Conservation (phyloP, 1,284 basidiomycete species). For the Agaricales sp. region DNA sequence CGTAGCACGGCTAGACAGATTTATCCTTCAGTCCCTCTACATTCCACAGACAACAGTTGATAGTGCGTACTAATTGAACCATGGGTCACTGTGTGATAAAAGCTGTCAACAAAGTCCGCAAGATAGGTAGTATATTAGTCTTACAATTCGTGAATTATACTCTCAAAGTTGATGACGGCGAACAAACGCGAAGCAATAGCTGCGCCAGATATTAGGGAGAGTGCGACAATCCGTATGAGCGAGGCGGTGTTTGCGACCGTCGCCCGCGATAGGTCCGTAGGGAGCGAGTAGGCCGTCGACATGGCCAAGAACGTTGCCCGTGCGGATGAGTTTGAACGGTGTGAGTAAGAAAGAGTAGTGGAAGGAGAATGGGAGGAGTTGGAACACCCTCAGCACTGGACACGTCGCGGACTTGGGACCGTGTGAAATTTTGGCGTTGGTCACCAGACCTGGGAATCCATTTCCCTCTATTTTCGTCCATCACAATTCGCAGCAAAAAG, state of each 20-base stretch:
- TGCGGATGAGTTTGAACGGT: conserved; percentile 1
- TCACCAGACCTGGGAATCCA: too few species aligned
- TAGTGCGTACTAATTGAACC: conserved; percentile 87
- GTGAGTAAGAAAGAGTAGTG: not conserved
- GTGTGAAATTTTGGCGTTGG: not conserved
- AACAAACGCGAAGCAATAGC: conserved; percentile 95
- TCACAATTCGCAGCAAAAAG: too few species aligned
- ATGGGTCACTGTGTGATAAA: conserved; percentile 77
- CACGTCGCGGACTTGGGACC: not conserved
- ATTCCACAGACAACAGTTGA: not conserved
- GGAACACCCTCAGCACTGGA: not conserved
- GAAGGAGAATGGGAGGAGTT: not conserved
- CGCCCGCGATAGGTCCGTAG: conserved; percentile 54
- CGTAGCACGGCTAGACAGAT: conserved; percentile 69
- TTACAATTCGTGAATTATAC: conserved; percentile 98
- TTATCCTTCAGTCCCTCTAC: conserved; percentile 6
- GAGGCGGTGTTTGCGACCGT: conserved; percentile 78
- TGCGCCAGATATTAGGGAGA: conserved; percentile 83
- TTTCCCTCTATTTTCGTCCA: too few species aligned
- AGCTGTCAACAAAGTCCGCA: conserved; percentile 7
- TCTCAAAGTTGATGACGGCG: conserved; percentile 96
- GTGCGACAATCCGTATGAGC: conserved; percentile 77
- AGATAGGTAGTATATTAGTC: conserved; percentile 21
- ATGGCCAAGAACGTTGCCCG: conserved; percentile 28
- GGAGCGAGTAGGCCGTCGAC: conserved; percentile 59